Conservation (phyloP, 2,329 filamentous ascomycete genomes). For the Cladosporium sp. region DNA sequence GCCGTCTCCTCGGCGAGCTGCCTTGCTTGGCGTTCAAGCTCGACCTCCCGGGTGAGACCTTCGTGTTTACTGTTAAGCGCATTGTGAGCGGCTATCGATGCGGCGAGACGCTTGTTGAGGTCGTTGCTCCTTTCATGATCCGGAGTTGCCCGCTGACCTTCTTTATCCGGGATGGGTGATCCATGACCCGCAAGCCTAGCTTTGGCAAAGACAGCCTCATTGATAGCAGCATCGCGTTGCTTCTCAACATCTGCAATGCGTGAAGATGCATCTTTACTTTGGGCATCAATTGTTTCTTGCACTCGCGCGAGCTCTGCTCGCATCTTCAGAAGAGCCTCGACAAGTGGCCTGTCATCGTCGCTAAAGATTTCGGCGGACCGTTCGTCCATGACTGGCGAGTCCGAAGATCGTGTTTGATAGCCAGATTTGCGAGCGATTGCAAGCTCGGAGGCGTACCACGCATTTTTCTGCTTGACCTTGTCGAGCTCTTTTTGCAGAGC, state of each 20-base stretch:
- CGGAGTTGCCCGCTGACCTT: slow-evolving; percentile 55
- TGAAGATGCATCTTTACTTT: slow-evolving; percentile 78
- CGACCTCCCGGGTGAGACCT: slow-evolving; percentile 63
- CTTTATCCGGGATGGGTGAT: slow-evolving; percentile 44
- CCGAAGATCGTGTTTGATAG: slow-evolving; percentile 64
- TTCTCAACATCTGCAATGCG: slow-evolving; percentile 91
- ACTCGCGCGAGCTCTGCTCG: slow-evolving; percentile 83
- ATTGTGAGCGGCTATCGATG: slow-evolving; percentile 70
- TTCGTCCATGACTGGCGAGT: slow-evolving; percentile 71
- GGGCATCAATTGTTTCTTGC: slow-evolving; percentile 82
- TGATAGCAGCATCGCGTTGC: slow-evolving; percentile 89
- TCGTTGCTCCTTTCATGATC: slow-evolving; percentile 62
- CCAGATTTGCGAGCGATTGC: slow-evolving; percentile 87
- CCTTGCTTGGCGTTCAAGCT: slow-evolving; percentile 74
- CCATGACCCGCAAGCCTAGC: slow-evolving; percentile 83
- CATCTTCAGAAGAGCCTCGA: slow-evolving; percentile 91
- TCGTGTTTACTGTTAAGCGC: slow-evolving; percentile 78
- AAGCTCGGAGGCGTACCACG: slow-evolving; percentile 95
- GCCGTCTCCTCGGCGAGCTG: slow-evolving; percentile 85
- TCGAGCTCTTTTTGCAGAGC: slow-evolving; percentile 84
- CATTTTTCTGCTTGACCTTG: slow-evolving; percentile 76
- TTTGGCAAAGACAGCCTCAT: slow-evolving; percentile 91
- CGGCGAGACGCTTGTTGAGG: slow-evolving; percentile 76
- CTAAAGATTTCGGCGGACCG: slow-evolving; percentile 74
- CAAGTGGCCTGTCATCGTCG: slow-evolving; percentile 85